A percentile compares a stretch with the other conserved stretches of the same genome.
phyloP scores from a whole-genome alignment of 2,329 filamentous ascomycete genomes.

The Neopestalotiopsis sp. region DNA sequence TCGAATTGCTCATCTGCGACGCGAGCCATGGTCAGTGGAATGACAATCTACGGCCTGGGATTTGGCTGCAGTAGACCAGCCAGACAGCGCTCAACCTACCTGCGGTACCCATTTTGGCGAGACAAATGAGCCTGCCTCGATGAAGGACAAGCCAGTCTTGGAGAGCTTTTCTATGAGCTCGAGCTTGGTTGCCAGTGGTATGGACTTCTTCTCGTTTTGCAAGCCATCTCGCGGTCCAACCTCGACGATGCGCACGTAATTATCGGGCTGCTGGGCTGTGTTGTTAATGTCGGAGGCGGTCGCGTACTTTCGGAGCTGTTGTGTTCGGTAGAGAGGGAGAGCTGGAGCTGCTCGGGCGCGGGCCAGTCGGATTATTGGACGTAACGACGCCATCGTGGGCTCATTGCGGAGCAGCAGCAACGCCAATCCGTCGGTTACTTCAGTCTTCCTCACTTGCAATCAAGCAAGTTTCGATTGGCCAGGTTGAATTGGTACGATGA shows the following conservation, averaged over 20 bases:
- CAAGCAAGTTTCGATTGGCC: neutral
- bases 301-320: constrained; percentile 32
- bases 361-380: constrained; percentile 35
- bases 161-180: constrained; percentile 65
- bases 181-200: constrained; percentile 66
- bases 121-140: constrained; percentile 73
- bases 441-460: neutral
- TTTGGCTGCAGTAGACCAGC: neutral
- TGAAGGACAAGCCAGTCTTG: constrained; percentile 61
- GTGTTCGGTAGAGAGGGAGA: constrained; percentile 19
- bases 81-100: constrained; percentile 41
- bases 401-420: constrained; percentile 26
- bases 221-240: constrained; percentile 73
- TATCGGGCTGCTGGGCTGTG: constrained; percentile 30
- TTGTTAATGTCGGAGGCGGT: constrained; percentile 36
- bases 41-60: constrained; percentile 20
- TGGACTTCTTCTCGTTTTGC: constrained; percentile 68
- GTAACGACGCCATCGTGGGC: constrained; percentile 36
- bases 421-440: neutral
- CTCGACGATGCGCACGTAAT: constrained; percentile 60
- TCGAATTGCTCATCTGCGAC: constrained; percentile 78
- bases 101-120: constrained; percentile 72
- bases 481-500: neutral
- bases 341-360: constrained; percentile 26
- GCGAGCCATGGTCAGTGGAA: neutral